Conservation (phyloP, 495 filamentous ascomycete genomes). For the Tuber umbilicatum region DNA sequence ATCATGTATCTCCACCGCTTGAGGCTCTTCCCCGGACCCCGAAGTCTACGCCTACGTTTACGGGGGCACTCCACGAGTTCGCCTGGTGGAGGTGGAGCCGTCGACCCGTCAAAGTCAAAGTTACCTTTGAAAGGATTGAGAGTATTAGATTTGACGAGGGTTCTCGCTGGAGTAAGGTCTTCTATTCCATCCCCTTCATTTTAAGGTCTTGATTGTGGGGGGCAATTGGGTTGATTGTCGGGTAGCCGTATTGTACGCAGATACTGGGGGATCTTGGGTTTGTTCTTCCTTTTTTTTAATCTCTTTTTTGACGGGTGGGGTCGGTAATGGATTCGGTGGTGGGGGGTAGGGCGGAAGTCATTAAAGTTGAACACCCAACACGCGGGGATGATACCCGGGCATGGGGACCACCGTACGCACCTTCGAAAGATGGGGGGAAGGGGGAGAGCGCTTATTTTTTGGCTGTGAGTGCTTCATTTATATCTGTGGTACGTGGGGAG, state of each 20-base stretch:
- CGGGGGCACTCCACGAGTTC: constrained; percentile 22
- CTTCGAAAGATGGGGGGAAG: constrained; percentile 62
- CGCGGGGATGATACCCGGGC: constrained; percentile 90
- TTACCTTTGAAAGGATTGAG: constrained; percentile 75
- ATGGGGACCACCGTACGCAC: constrained; percentile 93
- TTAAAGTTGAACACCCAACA: constrained; percentile 91
- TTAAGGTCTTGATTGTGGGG: not conserved
- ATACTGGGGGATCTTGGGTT: constrained; percentile 96
- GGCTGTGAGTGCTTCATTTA: constrained; percentile 51
- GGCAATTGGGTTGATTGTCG: constrained; percentile 20
- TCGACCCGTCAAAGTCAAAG: constrained; percentile 11
- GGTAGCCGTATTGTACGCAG: constrained; percentile 92
- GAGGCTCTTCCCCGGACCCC: not conserved
- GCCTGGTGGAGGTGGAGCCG: too few species aligned
- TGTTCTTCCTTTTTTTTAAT: constrained; percentile 36
- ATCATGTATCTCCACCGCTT: not conserved
- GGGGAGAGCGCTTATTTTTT: constrained; percentile 96
- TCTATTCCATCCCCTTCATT: not conserved
- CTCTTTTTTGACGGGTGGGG: constrained; percentile 10
- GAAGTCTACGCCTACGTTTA: not conserved
- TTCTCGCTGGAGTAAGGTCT: constrained; percentile 78
- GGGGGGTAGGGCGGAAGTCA: constrained; percentile 73
- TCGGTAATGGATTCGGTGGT: not conserved
- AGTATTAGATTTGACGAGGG: constrained; percentile 93
- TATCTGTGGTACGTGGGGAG: not conserved